Evolutionary conservation across 257 asterid species (phyloP).

Genomic region (Nicotiana knightiana): DNA sequence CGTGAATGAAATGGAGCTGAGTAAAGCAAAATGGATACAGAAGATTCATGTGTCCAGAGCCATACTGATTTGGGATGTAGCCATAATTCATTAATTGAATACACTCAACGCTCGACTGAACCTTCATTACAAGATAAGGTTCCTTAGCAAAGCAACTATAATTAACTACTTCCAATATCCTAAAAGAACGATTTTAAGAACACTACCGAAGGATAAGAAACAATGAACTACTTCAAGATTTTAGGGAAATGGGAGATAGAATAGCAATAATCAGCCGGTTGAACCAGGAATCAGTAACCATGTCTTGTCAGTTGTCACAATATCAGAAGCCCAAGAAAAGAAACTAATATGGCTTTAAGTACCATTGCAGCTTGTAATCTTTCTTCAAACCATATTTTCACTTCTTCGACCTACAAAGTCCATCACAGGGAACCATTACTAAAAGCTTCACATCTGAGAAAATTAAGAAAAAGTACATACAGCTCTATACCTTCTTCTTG

Average conservation of each 20-base stretch:
- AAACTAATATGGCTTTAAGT: conserved; percentile 11
- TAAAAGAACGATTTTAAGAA: background rate
- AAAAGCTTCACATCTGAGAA: conserved; percentile 2
- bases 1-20: background rate
- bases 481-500: conserved; percentile 66
- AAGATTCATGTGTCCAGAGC: too few relatives aligned
- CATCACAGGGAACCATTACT: conserved; percentile 15
- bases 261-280: background rate
- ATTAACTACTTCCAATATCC: background rate
- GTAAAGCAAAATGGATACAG: too few relatives aligned
- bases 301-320: background rate
- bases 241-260: background rate
- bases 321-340: background rate
- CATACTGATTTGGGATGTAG: background rate
- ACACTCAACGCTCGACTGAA: background rate
- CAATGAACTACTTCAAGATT: background rate
- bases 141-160: background rate
- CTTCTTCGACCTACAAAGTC: conserved; percentile 77
- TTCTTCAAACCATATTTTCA: conserved; percentile 77
- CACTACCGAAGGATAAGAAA: background rate
- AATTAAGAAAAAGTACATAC: conserved; percentile 1
- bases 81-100: background rate
- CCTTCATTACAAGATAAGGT: background rate
- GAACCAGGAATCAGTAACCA: background rate
- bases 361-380: conserved; percentile 49